phyloP scores from a whole-genome alignment of 192 early-diverging fungal genomes.

The Helicostylum pulchrum region DNA sequence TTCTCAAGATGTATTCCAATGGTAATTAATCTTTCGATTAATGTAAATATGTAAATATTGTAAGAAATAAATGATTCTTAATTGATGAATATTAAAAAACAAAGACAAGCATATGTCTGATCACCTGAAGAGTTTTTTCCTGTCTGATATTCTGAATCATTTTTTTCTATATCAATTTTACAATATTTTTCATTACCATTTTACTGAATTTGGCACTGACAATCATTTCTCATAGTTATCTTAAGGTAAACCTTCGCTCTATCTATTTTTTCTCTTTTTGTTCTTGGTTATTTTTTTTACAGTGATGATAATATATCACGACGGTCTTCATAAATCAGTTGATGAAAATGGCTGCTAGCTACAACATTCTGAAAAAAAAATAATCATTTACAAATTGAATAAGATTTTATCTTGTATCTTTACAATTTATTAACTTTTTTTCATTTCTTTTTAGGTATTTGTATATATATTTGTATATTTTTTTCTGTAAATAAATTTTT shows the following conservation, averaged over 20 bases:
- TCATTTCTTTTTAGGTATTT: slow-evolving; percentile 5
- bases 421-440: neutral
- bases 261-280: neutral
- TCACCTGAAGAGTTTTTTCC: slow-evolving; percentile 39
- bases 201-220: neutral
- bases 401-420: neutral
- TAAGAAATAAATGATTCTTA: neutral
- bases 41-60: neutral
- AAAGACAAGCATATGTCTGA: slow-evolving; percentile 66
- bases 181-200: neutral
- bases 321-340: slow-evolving; percentile 29
- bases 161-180: neutral
- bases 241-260: neutral
- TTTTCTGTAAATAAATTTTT: neutral
- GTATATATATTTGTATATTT: neutral
- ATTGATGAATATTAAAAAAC: slow-evolving; percentile 48
- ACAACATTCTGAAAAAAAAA: slow-evolving; percentile 14
- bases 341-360: slow-evolving; percentile 17
- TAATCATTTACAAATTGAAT: neutral
- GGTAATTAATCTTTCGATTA: too few species aligned
- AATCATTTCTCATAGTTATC: neutral
- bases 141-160: slow-evolving; percentile 37
- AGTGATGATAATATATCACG: slow-evolving; percentile 32
- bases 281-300: neutral
- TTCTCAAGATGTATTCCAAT: too few species aligned